A percentile compares a stretch with the other conserved stretches of the same genome.
phyloP scores from a whole-genome alignment of 1,139 yeast species.

The Dujonia santamariae region DNA sequence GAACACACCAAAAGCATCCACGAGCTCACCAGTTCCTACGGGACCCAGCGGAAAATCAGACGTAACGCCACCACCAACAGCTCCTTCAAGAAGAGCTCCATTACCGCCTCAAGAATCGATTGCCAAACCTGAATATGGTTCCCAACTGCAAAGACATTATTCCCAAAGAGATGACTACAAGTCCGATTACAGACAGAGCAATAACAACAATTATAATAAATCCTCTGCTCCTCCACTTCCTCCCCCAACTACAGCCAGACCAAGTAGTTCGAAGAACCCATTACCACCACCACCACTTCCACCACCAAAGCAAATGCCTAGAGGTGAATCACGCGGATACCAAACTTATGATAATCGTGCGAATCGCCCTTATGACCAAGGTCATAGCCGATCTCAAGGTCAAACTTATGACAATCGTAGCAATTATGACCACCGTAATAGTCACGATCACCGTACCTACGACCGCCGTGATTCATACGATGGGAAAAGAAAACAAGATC shows the following conservation, averaged over 20 bases:
- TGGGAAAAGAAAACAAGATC: conserved; percentile 27
- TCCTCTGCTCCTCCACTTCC: conserved; percentile 11
- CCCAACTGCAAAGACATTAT: background rate
- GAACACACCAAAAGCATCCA: background rate
- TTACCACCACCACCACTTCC: conserved; percentile 4
- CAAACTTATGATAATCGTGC: conserved; percentile 2
- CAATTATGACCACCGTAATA: conserved; percentile 11
- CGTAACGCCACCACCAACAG: background rate
- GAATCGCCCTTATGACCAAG: too few relatives aligned
- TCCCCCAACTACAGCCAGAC: background rate
- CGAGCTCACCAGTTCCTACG: conserved; percentile 1
- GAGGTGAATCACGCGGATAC: too few relatives aligned
- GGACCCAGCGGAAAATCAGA: background rate
- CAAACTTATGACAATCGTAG: conserved; percentile 9
- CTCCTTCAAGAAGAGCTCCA: conserved; percentile 9
- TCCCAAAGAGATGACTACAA: conserved; percentile 1
- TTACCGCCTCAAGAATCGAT: conserved; percentile 17
- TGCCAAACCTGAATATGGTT: conserved; percentile 7
- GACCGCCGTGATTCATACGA: conserved; percentile 11
- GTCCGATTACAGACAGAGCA: conserved; percentile 1
- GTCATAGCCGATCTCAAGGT: too few relatives aligned
- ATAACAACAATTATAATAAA: conserved; percentile 6
- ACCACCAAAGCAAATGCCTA: background rate
- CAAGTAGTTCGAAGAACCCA: background rate
- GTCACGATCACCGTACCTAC: conserved; percentile 6